Evolutionary conservation across 306 rosid genomes (phyloP).

Genomic region (Vigna angularis): DNA sequence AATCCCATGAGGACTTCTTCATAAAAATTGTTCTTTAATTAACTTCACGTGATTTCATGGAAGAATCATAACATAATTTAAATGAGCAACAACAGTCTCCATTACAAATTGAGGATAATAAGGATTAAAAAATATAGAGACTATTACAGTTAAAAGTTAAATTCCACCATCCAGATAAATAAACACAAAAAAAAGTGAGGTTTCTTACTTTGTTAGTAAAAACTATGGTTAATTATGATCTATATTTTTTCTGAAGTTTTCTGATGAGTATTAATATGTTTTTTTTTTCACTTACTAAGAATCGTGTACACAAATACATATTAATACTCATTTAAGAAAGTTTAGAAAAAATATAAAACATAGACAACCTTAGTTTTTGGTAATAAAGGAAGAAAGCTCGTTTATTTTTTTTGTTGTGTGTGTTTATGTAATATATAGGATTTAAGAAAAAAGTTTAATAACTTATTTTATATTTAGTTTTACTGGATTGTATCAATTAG

Average conservation of each 20-base stretch:
- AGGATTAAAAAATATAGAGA: neutral
- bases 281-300: too few species aligned
- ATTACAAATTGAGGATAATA: too few species aligned
- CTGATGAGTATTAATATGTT: neutral
- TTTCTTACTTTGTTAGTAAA: neutral
- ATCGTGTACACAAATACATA: too few species aligned
- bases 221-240: neutral
- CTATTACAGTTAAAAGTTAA: neutral
- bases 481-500: too few species aligned
- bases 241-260: neutral
- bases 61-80: neutral
- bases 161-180: neutral
- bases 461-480: too few species aligned
- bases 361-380: too few species aligned
- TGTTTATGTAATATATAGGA: too few species aligned
- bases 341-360: too few species aligned
- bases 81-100: neutral
- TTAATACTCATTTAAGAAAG: too few species aligned
- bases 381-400: too few species aligned
- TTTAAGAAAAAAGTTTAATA: too few species aligned
- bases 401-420: too few species aligned
- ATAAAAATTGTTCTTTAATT: neutral
- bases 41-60: neutral
- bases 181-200: neutral
- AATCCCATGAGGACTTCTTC: neutral